Evolutionary conservation across 2,329 filamentous ascomycete species (phyloP).

Genomic region (Stagonosporopsis cucurbitacearum): DNA sequence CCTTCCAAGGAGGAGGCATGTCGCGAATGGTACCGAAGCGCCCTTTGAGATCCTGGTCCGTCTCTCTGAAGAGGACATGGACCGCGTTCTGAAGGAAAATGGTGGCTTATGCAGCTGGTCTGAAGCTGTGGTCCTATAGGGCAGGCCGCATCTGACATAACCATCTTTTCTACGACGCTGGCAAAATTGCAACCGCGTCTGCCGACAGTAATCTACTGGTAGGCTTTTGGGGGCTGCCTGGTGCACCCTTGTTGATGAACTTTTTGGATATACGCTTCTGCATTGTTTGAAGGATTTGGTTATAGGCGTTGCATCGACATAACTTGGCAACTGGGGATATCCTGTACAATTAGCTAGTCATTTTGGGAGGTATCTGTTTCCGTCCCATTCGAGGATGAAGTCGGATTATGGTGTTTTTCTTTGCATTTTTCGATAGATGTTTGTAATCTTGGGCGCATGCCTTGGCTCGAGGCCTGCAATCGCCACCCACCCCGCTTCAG

Average conservation of each 20-base stretch:
- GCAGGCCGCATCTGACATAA: slow-evolving; percentile 8
- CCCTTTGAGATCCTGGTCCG: slow-evolving; percentile 46
- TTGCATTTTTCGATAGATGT: slow-evolving; percentile 4
- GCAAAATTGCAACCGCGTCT: neutral
- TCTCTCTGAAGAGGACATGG: slow-evolving; percentile 45
- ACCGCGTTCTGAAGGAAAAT: slow-evolving; percentile 36
- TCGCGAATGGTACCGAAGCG: slow-evolving; percentile 32
- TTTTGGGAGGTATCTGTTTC: slow-evolving; percentile 16
- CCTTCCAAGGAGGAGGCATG: slow-evolving; percentile 37
- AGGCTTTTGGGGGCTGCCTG: slow-evolving; percentile 21
- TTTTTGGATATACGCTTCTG: slow-evolving; percentile 16
- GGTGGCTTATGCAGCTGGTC: slow-evolving; percentile 39
- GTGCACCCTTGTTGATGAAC: slow-evolving; percentile 23
- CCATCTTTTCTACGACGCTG: neutral
- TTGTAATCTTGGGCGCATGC: slow-evolving; percentile 11
- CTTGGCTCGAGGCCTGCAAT: slow-evolving; percentile 3
- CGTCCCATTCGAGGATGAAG: slow-evolving; percentile 10
- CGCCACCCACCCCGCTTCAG: neutral
- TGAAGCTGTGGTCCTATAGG: slow-evolving; percentile 35
- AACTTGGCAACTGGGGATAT: slow-evolving; percentile 38
- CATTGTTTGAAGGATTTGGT: slow-evolving; percentile 28
- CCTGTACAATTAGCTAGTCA: slow-evolving; percentile 42
- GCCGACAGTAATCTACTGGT: neutral
- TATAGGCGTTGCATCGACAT: slow-evolving; percentile 26
- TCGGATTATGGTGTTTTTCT: slow-evolving; percentile 14